Evolutionary conservation across 1,284 basidiomycete species (phyloP).

Genomic region (Microbotryum violaceum): DNA sequence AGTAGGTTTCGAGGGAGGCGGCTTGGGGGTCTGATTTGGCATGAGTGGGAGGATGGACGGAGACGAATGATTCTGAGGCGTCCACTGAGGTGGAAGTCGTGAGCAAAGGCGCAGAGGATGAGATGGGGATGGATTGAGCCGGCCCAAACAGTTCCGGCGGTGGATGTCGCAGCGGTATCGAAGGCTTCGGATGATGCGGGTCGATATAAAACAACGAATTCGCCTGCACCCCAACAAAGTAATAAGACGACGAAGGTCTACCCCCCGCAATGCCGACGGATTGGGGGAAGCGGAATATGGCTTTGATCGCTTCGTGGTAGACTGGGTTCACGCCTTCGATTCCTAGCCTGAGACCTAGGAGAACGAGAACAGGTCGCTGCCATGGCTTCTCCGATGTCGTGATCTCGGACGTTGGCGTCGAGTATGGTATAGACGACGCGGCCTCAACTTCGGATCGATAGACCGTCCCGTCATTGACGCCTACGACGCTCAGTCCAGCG

Average conservation of each 20-base stretch:
- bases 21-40: slow-evolving; percentile 15
- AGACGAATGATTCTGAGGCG: slow-evolving; percentile 4
- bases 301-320: slow-evolving; percentile 88
- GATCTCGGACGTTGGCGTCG: slow-evolving; percentile 21
- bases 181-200: slow-evolving; percentile 79
- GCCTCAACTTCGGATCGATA: slow-evolving; percentile 79
- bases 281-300: slow-evolving; percentile 85
- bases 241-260: slow-evolving; percentile 89
- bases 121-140: slow-evolving; percentile 3
- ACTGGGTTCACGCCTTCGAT: slow-evolving; percentile 89
- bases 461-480: slow-evolving; percentile 73
- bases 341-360: slow-evolving; percentile 80
- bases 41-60: slow-evolving; percentile 10
- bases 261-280: slow-evolving; percentile 94
- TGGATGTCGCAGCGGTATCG: slow-evolving; percentile 59
- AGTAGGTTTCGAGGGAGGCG: slow-evolving; percentile 49
- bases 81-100: background rate
- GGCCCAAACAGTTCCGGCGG: slow-evolving; percentile 1
- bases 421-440: slow-evolving; percentile 52
- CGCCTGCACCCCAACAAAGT: slow-evolving; percentile 88
- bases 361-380: slow-evolving; percentile 77
- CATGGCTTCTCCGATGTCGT: slow-evolving; percentile 45
- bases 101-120: background rate
- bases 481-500: slow-evolving; percentile 69
- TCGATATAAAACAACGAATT: slow-evolving; percentile 91